Evolutionary conservation across 306 rosid genomes (phyloP).

Genomic region (apple (Malus domestica)): ASM211411v1 NC_041796.1:20813501-20814000

Average conservation of each 20-base stretch:
- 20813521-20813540: constrained; percentile 1
- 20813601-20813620: neutral
- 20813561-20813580: neutral
- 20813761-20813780: neutral
- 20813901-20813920: neutral
- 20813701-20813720: neutral
- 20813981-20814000: no score
- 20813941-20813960: no score
- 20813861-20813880: neutral
- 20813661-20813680: neutral
- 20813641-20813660: neutral
- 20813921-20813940: neutral
- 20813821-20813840: neutral
- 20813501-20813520: neutral
- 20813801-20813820: neutral
- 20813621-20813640: neutral
- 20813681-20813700: neutral
- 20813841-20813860: neutral
- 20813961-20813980: no score
- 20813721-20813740: neutral
- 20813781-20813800: neutral
- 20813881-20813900: neutral
- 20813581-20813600: neutral
- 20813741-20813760: no score
- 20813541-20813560: neutral